A percentile compares a stretch with the other conserved stretches of the same genome.
Conservation (phyloP, 108 stramenopile species). For the Cyclotella kingstonii region DNA sequence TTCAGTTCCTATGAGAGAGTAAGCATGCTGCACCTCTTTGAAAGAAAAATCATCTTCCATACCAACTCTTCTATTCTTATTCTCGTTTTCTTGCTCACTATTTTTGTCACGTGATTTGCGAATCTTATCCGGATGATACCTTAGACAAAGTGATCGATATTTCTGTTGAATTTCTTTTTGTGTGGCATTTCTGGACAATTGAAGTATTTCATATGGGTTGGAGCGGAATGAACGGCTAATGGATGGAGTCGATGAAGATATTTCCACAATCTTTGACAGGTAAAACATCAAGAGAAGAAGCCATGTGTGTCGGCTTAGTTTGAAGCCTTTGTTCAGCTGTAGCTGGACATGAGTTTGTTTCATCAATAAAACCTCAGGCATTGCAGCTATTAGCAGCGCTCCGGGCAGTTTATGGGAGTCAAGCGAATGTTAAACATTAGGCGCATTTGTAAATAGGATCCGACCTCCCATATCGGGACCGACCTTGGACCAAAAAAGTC, state of each 20-base stretch:
- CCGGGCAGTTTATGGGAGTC: too few relatives aligned
- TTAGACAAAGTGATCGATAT: slow-evolving; percentile 65
- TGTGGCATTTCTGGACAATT: slow-evolving; percentile 39
- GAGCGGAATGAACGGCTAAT: slow-evolving; percentile 10
- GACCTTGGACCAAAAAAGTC: too few relatives aligned
- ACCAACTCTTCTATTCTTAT: not conserved
- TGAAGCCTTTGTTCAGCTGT: too few relatives aligned
- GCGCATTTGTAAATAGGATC: too few relatives aligned
- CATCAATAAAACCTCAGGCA: too few relatives aligned
- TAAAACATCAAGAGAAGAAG: not conserved
- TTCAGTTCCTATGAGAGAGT: slow-evolving; percentile 59
- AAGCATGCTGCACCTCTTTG: slow-evolving; percentile 75
- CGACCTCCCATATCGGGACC: too few relatives aligned
- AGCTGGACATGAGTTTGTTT: too few relatives aligned
- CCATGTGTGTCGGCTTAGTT: not conserved
- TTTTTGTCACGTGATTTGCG: slow-evolving; percentile 25
- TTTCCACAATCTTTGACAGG: too few relatives aligned
- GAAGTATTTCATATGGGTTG: slow-evolving; percentile 64
- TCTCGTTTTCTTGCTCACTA: slow-evolving; percentile 13
- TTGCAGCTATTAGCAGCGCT: too few relatives aligned
- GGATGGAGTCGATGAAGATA: not conserved
- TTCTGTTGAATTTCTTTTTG: slow-evolving; percentile 58
- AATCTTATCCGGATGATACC: slow-evolving; percentile 80
- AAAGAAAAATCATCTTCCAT: slow-evolving; percentile 53
- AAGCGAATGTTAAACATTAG: too few relatives aligned